phyloP scores from a whole-genome alignment of 1,284 basidiomycete genomes.

The Moniliella sp. region DNA sequence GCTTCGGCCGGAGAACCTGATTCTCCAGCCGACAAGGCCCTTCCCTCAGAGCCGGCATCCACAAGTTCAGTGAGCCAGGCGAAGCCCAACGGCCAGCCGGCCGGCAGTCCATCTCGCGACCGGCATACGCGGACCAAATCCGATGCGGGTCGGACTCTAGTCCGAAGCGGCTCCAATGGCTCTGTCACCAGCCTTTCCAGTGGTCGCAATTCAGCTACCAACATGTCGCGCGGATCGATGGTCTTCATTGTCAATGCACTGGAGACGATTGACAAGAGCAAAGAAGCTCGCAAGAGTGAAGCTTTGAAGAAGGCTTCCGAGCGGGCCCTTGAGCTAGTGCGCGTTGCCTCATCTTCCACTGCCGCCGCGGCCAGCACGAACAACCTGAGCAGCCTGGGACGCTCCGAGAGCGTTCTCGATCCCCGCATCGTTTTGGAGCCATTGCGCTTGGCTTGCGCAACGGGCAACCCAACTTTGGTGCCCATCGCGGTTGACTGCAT shows the following conservation, averaged over 20 bases:
- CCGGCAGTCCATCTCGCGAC: no score
- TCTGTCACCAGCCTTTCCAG: no score
- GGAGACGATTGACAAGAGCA: constrained; percentile 17
- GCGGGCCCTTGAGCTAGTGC: constrained; percentile 29
- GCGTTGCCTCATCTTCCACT: constrained; percentile 7
- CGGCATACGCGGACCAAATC: no score
- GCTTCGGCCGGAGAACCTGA: no score
- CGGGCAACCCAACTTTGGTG: constrained; percentile 19
- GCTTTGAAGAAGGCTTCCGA: constrained; percentile 17
- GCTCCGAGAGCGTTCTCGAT: constrained; percentile 13
- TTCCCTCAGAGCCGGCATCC: no score
- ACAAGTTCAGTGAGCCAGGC: no score
- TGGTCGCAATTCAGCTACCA: no score
- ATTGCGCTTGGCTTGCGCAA: constrained; percentile 22
- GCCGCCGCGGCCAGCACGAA: constrained; percentile 1
- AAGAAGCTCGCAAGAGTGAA: constrained; percentile 25
- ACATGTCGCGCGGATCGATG: no score
- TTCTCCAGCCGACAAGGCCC: no score
- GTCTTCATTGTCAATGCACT: constrained; percentile 31
- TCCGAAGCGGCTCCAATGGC: no score
- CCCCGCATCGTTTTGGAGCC: constrained; percentile 31
- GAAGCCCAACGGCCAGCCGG: no score
- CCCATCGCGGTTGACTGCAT: constrained; percentile 29
- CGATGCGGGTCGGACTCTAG: no score
- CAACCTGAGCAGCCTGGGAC: constrained; percentile 1